These are phyloP conservation scores for Phaeoacremonium minimum DNA, from an alignment of 2,329 filamentous ascomycete genomes.

Conservation along the genomic window DNA sequence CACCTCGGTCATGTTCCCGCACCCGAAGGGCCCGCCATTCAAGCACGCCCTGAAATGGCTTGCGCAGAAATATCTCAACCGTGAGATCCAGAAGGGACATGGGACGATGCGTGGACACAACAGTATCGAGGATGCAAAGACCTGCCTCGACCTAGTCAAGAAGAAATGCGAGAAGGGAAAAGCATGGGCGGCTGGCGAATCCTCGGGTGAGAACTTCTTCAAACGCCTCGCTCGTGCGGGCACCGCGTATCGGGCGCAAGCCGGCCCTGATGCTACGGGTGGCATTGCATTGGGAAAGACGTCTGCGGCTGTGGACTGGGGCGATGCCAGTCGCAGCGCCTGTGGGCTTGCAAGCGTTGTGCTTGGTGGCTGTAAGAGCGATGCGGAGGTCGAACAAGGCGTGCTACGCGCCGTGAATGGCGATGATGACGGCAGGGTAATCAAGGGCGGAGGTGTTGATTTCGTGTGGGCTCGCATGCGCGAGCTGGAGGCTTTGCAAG, in stretches of 20 bases:
- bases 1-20: constrained; percentile 84
- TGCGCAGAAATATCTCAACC: constrained; percentile 75
- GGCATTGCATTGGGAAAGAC: constrained; percentile 54
- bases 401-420: constrained; percentile 56
- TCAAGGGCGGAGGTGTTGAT: constrained; percentile 57
- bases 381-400: constrained; percentile 52
- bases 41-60: constrained; percentile 92
- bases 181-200: constrained; percentile 75
- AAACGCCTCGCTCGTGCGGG: constrained; percentile 67
- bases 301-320: constrained; percentile 85
- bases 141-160: constrained; percentile 88
- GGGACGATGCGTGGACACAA: constrained; percentile 72
- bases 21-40: constrained; percentile 81
- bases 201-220: constrained; percentile 83
- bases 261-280: constrained; percentile 51
- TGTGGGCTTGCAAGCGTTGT: constrained; percentile 52
- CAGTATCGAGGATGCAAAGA: constrained; percentile 86
- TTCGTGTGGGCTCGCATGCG: constrained; percentile 65
- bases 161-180: constrained; percentile 94
- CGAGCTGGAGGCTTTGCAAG: constrained; percentile 60
- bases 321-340: constrained; percentile 62
- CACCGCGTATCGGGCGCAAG: constrained; percentile 57
- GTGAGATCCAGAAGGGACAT: constrained; percentile 79
- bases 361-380: constrained; percentile 50
- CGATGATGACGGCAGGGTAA: constrained; percentile 52